Percentiles rank a stretch among this genome's conserved stretches.
phyloP scores from a whole-genome alignment of 805 yeast species.

The Hanseniaspora jakobsenii region DNA sequence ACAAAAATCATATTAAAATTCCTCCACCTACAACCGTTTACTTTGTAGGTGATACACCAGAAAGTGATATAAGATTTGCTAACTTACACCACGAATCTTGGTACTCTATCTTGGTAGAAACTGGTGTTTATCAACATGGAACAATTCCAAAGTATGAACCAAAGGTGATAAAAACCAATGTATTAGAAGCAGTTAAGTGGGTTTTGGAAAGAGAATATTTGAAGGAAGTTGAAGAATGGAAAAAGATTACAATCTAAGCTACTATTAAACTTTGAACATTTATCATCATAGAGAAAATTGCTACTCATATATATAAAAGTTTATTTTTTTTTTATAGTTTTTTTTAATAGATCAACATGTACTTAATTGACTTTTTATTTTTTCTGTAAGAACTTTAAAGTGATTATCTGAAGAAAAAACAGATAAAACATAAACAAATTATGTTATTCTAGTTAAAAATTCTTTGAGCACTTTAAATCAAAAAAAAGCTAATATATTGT shows the following conservation, averaged over 20 bases:
- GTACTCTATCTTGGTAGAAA: conserved; percentile 74
- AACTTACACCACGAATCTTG: conserved; percentile 75
- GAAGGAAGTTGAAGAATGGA: conserved; percentile 65
- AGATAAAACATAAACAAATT: too few species aligned
- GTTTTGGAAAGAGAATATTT: conserved; percentile 74
- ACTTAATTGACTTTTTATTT: too few species aligned
- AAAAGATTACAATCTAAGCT: conserved; percentile 25
- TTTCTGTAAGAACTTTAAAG: too few species aligned
- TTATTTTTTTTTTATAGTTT: too few species aligned
- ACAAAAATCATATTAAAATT: conserved; percentile 25
- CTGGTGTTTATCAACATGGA: conserved; percentile 78
- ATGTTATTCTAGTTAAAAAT: too few species aligned
- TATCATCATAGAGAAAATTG: too few species aligned
- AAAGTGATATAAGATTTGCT: conserved; percentile 77
- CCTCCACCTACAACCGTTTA: conserved; percentile 81
- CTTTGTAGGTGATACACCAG: conserved; percentile 85
- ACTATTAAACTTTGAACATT: too few species aligned
- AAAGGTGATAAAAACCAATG: conserved; percentile 59
- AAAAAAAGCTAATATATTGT: too few species aligned
- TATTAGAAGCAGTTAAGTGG: conserved; percentile 68
- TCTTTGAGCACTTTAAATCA: too few species aligned
- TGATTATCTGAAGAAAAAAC: too few species aligned
- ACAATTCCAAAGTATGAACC: conserved; percentile 70
- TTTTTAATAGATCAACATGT: too few species aligned
- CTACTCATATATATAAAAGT: too few species aligned